A percentile compares a stretch with the other conserved stretches of the same genome.
These are phyloP conservation scores for Senecio squalidus DNA, from an alignment of 140 eudicot genomes.

Conservation along the genomic window DNA sequence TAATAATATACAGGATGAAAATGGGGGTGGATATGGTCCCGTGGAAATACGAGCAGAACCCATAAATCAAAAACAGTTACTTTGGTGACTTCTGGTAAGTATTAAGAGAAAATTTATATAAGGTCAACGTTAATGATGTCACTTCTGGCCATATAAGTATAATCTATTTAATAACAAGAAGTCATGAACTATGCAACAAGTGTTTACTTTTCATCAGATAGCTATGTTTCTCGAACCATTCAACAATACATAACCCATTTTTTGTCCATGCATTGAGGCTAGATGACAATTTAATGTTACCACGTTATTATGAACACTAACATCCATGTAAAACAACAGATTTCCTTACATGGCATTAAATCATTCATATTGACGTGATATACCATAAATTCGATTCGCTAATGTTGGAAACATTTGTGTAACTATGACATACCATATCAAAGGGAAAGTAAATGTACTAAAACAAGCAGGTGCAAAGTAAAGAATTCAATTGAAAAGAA, in stretches of 20 bases:
- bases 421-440: not conserved
- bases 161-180: too few relatives aligned
- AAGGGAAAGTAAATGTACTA: too few relatives aligned
- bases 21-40: too few relatives aligned
- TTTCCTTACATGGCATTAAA: not conserved
- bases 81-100: too few relatives aligned
- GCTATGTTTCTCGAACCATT: not conserved
- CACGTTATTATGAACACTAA: not conserved
- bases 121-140: constrained; percentile 2
- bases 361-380: not conserved
- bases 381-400: not conserved
- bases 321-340: constrained; percentile 6
- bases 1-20: too few relatives aligned
- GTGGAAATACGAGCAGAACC: too few relatives aligned
- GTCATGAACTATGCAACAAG: constrained; percentile 7
- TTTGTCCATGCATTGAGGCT: not conserved
- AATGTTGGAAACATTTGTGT: constrained; percentile 3
- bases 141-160: constrained; percentile 1
- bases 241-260: not conserved
- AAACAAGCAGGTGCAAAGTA: constrained; percentile 6
- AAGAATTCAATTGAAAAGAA: constrained; percentile 40
- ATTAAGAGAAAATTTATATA: not conserved
- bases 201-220: not conserved
- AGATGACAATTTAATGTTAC: not conserved
- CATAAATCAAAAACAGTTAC: too few relatives aligned